A percentile compares a stretch with the other conserved stretches of the same genome.
These are phyloP conservation scores for Annona squamosa DNA, from an alignment of 164 flowering plant species.

Conservation along the genomic window DNA sequence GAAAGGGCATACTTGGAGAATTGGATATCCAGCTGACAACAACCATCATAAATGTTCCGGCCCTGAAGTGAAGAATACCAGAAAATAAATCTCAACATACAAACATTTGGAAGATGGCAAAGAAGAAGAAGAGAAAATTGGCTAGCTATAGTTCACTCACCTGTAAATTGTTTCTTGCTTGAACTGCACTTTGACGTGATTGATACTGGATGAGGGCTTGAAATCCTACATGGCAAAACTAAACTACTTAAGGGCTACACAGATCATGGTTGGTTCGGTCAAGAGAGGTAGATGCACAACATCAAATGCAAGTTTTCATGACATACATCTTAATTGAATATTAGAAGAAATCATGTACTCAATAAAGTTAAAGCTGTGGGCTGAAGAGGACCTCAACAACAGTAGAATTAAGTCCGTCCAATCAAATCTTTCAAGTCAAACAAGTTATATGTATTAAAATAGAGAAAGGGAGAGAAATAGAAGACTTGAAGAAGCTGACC, in stretches of 20 bases:
- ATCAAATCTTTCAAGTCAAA: constrained; percentile 8
- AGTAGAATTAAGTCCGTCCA: constrained; percentile 3
- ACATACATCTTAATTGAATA: background rate
- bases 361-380: background rate
- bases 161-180: constrained; percentile 81
- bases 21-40: constrained; percentile 97
- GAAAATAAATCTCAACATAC: background rate
- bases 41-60: constrained; percentile 96
- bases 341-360: background rate
- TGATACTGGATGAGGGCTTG: constrained; percentile 95
- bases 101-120: background rate
- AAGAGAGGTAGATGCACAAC: background rate
- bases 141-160: constrained; percentile 20
- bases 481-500: constrained; percentile 86
- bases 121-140: background rate
- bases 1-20: constrained; percentile 69
- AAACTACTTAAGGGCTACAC: background rate
- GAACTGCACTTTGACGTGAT: constrained; percentile 64
- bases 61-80: constrained; percentile 41
- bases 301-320: constrained; percentile 8
- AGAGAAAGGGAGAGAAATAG: constrained; percentile 25
- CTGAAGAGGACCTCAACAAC: background rate
- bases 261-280: background rate
- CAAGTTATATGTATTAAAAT: constrained; percentile 2
- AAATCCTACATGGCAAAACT: constrained; percentile 48